Base-by-base conservation (phyloP, 208 protist genomes). In the Trichomonas tenax region DNA sequence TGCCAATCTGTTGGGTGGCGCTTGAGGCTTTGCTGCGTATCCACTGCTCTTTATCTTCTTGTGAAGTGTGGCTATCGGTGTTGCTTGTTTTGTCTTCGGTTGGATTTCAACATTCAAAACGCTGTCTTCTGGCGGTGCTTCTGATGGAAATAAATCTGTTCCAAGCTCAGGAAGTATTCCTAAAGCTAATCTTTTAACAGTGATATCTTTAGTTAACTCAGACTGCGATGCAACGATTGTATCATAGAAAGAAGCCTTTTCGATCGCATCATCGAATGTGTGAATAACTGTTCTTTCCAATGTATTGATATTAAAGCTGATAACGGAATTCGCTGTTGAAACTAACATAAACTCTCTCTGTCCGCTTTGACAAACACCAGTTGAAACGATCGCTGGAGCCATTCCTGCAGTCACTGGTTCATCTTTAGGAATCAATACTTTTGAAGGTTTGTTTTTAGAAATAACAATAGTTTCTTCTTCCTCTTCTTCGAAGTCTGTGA, bases 1-100 rank as follows among this genome's bases (percentile, higher is more conserved):
- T 4, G 86, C 45, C 17, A 93, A 38, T 34, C 86, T 41, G 23
- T 41, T 48, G 36, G 81, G 34, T 84, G 81, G 81, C 17, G 82
- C 38, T 46, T 89, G 82, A 17, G 86, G 86, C 15, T 93, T 93
- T n/a, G 41, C 8, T 10, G 86, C 40, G 44, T 93, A 93, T 0
- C 86, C 86, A 51, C 86, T 93, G 86, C 86, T 93, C 46, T 93
- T 93, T 15, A 93, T 44, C 4, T 34, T 93, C 44, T 93, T 93
- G 34, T 93, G 86, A 38, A 93, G 44, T n/a, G 86, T 93, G 15
- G 86, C 86, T 38, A 93, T 93, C 0, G 86, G 86, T 17, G 44
- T 51, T 17, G 86, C 17, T 93, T 93, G 86, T 41, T 93, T 93
- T 38, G 86, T 93, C 38, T 93, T 93, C n/a, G 44, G 44, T 38